Evolutionary conservation across 805 yeast species (phyloP).

Genomic region (Cyberlindnera maritima): DNA sequence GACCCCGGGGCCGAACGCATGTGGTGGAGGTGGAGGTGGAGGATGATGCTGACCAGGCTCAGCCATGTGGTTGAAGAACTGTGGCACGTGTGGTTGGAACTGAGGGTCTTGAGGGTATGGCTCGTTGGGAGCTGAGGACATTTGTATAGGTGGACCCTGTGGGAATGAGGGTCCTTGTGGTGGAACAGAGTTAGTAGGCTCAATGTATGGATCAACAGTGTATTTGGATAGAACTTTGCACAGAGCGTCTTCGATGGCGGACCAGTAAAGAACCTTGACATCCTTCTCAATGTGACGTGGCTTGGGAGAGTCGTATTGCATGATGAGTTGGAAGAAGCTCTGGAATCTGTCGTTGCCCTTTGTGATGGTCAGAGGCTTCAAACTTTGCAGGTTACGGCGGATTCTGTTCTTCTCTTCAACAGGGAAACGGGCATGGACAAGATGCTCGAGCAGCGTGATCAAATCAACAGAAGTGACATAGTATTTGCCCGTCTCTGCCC

Average conservation of each 20-base stretch:
- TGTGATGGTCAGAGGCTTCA: constrained; percentile 58
- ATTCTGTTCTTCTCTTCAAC: constrained; percentile 71
- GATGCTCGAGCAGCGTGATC: constrained; percentile 51
- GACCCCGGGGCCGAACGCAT: not conserved
- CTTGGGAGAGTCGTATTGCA: constrained; percentile 60
- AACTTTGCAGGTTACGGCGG: constrained; percentile 61
- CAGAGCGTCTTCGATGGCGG: constrained; percentile 48
- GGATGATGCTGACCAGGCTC: not conserved
- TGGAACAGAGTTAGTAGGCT: not conserved
- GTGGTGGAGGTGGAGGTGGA: not conserved
- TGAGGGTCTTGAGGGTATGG: not conserved
- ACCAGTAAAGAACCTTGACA: constrained; percentile 65
- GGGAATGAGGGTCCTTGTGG: not conserved
- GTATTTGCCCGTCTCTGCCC: constrained; percentile 46
- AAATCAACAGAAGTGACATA: constrained; percentile 67
- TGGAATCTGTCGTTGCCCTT: constrained; percentile 39
- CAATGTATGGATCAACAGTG: constrained; percentile 22
- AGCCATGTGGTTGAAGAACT: too few relatives aligned
- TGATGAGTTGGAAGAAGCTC: constrained; percentile 45
- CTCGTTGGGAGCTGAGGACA: not conserved
- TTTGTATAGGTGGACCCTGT: too few relatives aligned
- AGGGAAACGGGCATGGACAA: constrained; percentile 52
- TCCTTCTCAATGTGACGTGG: constrained; percentile 73
- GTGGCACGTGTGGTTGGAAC: not conserved
- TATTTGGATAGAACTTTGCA: constrained; percentile 59